Conservation (phyloP, 2,329 filamentous ascomycete genomes). For the Xylaria sp. region DNA sequence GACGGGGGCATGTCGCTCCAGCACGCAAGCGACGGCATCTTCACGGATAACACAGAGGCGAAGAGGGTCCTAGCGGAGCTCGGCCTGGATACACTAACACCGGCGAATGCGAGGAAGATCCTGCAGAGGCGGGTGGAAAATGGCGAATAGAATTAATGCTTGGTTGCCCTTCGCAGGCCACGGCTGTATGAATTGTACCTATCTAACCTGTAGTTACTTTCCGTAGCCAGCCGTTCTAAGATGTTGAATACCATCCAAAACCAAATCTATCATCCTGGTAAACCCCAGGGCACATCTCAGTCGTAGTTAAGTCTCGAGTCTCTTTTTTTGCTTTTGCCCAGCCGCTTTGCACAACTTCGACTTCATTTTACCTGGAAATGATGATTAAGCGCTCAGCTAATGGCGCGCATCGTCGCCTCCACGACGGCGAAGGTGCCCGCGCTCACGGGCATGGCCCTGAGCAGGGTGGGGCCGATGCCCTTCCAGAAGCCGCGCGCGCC, state of each 20-base stretch:
- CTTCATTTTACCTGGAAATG: background rate
- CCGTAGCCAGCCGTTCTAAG: constrained; percentile 4
- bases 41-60: constrained; percentile 60
- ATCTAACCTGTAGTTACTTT: too few species aligned
- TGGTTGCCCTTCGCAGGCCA: constrained; percentile 3
- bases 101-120: constrained; percentile 67
- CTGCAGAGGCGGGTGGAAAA: constrained; percentile 69
- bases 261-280: constrained; percentile 15
- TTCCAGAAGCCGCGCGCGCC: constrained; percentile 90
- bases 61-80: constrained; percentile 64
- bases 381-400: constrained; percentile 42
- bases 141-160: constrained; percentile 41
- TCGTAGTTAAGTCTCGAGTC: too few species aligned
- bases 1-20: constrained; percentile 51
- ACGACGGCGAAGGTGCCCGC: constrained; percentile 95
- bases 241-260: constrained; percentile 26
- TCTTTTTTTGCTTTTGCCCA: constrained; percentile 4
- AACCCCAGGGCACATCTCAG: constrained; percentile 15
- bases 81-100: constrained; percentile 61
- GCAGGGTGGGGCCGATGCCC: constrained; percentile 84
- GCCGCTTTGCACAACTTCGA: background rate
- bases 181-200: constrained; percentile 14
- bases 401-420: constrained; percentile 66
- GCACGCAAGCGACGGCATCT: constrained; percentile 57
- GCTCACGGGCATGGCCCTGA: constrained; percentile 96